phyloP scores from a whole-genome alignment of 1,139 yeast species.

The Saccharomycopsis phalli region DNA sequence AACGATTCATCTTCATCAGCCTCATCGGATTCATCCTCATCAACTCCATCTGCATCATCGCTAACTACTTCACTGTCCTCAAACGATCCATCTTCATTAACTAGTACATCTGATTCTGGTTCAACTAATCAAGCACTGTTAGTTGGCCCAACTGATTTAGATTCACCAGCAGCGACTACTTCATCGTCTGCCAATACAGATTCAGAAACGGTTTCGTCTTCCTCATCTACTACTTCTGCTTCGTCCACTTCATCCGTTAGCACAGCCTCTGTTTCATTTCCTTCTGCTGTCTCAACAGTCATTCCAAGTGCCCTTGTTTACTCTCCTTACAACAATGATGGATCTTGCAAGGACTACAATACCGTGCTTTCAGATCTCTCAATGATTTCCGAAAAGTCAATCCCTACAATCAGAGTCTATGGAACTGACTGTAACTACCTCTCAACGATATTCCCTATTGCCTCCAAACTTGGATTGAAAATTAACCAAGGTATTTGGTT shows the following conservation, averaged over 20 bases:
- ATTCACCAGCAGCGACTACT: conserved; percentile 4
- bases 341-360: conserved; percentile 52
- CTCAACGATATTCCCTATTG: conserved; percentile 54
- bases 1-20: no score
- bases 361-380: conserved; percentile 52
- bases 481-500: conserved; percentile 90
- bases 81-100: no score
- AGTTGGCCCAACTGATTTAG: neutral
- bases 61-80: no score
- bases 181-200: conserved; percentile 12
- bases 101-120: no score
- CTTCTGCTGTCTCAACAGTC: conserved; percentile 24
- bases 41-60: no score
- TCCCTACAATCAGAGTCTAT: conserved; percentile 60
- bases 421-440: conserved; percentile 80
- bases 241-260: conserved; percentile 20
- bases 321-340: conserved; percentile 68
- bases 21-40: no score
- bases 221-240: conserved; percentile 19
- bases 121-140: no score
- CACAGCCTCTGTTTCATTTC: conserved; percentile 22
- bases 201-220: conserved; percentile 6
- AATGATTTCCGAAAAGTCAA: conserved; percentile 50
- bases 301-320: conserved; percentile 58
- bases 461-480: conserved; percentile 51